Conservation (phyloP, 2,329 filamentous ascomycete species). For the Aspergillus ruber region DNA sequence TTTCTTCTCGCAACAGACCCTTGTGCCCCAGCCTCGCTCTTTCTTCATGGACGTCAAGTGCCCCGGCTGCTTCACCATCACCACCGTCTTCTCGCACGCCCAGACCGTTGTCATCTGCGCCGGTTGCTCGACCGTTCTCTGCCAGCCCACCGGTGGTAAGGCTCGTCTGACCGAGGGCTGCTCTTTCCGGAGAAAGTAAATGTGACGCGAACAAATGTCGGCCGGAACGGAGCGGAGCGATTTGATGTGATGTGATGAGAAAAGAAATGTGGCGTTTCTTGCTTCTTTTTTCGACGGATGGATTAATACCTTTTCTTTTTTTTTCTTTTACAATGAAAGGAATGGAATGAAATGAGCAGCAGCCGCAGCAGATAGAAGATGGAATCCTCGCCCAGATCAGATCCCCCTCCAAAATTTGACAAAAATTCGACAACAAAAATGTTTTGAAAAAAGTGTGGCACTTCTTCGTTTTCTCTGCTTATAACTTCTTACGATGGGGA, state of each 20-base stretch:
- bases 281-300: conserved; percentile 21
- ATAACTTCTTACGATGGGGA: conserved; percentile 55
- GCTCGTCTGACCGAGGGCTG: conserved; percentile 98
- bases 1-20: conserved; percentile 54
- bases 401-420: conserved; percentile 49
- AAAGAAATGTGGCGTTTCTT: conserved; percentile 31
- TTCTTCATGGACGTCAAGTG: conserved; percentile 99
- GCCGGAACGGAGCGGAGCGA: conserved; percentile 1
- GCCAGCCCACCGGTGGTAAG: conserved; percentile 99
- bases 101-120: conserved; percentile 99
- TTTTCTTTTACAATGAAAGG: conserved; percentile 14
- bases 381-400: conserved; percentile 21
- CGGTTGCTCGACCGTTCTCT: conserved; percentile 98
- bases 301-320: conserved; percentile 19
- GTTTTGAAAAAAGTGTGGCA: conserved; percentile 41
- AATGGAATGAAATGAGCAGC: conserved; percentile 7
- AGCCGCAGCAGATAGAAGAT: conserved; percentile 33
- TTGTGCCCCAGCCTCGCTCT: conserved; percentile 92
- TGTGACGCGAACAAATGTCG: conserved; percentile 19
- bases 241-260: conserved; percentile 20
- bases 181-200: conserved; percentile 99
- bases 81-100: conserved; percentile 99
- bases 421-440: conserved; percentile 52
- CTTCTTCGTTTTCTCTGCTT: background rate
- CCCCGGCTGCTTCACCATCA: conserved; percentile 99